Conservation (phyloP, 192 early-diverging fungal genomes). For the Chytriomyces sp. region DNA sequence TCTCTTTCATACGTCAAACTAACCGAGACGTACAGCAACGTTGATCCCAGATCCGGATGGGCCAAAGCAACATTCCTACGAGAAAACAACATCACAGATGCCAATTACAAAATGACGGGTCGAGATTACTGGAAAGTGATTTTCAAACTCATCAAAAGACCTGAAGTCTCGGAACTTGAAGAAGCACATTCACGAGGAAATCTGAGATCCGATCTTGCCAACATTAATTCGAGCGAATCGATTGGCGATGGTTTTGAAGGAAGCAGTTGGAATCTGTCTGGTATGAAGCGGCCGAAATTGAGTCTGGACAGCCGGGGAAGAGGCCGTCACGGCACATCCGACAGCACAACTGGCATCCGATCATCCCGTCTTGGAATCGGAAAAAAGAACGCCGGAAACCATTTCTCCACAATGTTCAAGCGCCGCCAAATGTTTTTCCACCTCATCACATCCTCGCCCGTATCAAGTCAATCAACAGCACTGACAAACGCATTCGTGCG, state of each 20-base stretch:
- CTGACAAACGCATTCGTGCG: constrained; percentile 49
- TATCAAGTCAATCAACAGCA: constrained; percentile 56
- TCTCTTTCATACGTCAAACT: constrained; percentile 46
- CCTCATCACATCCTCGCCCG: constrained; percentile 51
- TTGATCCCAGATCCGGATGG: constrained; percentile 66
- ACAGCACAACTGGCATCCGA: background rate
- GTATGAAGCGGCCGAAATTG: background rate
- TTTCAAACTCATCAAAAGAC: constrained; percentile 51
- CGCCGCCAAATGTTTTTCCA: constrained; percentile 67
- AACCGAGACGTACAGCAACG: constrained; percentile 52
- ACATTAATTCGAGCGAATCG: background rate
- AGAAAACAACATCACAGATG: constrained; percentile 46
- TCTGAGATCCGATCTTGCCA: background rate
- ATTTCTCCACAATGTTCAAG: constrained; percentile 57
- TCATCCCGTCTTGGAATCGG: background rate
- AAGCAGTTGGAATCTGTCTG: background rate
- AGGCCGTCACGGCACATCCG: background rate
- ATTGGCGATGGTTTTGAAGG: background rate
- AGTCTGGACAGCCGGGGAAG: background rate
- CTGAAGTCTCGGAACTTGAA: constrained; percentile 36
- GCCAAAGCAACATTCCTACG: constrained; percentile 44
- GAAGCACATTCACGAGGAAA: background rate
- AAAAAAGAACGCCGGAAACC: constrained; percentile 41
- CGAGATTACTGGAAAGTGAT: constrained; percentile 55
- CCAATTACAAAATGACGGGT: constrained; percentile 34